Percentiles rank a stretch among this genome's conserved stretches.
Conservation (phyloP, 257 asterid genomes). For the Eustoma russellianum region DNA sequence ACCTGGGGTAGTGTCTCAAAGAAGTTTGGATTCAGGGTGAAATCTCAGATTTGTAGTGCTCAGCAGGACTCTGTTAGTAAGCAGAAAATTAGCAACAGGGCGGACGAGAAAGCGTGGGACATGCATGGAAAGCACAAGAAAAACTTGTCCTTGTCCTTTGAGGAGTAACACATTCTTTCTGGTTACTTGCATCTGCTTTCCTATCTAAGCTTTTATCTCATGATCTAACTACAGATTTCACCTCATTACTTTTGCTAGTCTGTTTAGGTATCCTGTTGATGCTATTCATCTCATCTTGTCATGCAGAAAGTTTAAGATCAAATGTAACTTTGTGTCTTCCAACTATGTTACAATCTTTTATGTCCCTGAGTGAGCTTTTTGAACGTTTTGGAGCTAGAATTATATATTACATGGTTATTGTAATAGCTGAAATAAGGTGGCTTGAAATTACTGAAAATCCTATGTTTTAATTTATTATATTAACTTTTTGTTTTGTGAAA, state of each 20-base stretch:
- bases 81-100: conserved; percentile 33
- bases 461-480: too few species aligned
- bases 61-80: conserved; percentile 89
- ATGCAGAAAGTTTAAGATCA: neutral
- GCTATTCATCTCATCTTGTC: neutral
- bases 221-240: neutral
- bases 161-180: too few species aligned
- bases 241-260: neutral
- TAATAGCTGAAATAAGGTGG: too few species aligned
- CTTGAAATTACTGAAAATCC: too few species aligned
- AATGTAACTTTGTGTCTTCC: conserved; percentile 4
- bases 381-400: too few species aligned
- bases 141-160: conserved; percentile 17
- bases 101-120: conserved; percentile 44
- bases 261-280: conserved; percentile 4
- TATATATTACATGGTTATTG: too few species aligned
- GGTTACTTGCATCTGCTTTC: conserved; percentile 1
- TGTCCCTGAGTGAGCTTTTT: too few species aligned
- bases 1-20: conserved; percentile 70
- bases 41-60: conserved; percentile 97
- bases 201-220: neutral
- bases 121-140: conserved; percentile 48
- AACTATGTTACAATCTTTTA: too few species aligned
- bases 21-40: conserved; percentile 66
- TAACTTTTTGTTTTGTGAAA: too few species aligned